Conservation (phyloP, 345 rosid species). For the Acer yangbiense region DNA sequence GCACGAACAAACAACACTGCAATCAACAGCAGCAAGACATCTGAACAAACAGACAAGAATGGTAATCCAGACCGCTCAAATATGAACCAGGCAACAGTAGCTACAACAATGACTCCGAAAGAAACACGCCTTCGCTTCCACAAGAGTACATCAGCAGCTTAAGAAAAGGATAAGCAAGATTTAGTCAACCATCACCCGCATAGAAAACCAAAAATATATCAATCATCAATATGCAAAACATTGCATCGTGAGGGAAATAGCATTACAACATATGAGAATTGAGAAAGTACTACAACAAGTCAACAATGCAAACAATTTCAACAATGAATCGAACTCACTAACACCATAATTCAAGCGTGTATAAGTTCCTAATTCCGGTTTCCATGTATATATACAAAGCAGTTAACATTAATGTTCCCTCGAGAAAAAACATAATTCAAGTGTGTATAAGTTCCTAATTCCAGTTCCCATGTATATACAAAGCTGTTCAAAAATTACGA, state of each 20-base stretch:
- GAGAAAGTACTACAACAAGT: not conserved
- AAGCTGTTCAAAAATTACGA: not conserved
- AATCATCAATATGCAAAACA: not conserved
- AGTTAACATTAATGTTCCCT: not conserved
- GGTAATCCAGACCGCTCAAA: conserved; percentile 81
- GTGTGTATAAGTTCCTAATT: not conserved
- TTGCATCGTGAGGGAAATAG: not conserved
- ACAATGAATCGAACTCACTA: not conserved
- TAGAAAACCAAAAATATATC: not conserved
- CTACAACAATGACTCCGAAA: conserved; percentile 62
- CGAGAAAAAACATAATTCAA: not conserved
- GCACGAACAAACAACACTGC: conserved; percentile 55
- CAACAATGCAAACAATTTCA: not conserved
- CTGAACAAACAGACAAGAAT: conserved; percentile 78
- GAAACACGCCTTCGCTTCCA: conserved; percentile 73
- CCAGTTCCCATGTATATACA: not conserved
- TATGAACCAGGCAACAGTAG: conserved; percentile 85
- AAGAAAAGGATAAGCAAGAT: conserved; percentile 9
- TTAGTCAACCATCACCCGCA: not conserved
- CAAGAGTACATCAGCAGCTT: conserved; percentile 78
- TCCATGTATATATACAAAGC: not conserved
- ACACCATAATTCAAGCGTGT: not conserved
- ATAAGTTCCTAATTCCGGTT: not conserved
- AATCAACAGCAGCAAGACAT: conserved; percentile 67
- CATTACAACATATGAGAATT: not conserved